These are phyloP conservation scores for Aspergillus pseudonomiae DNA, from an alignment of 2,329 filamentous ascomycete species.

Conservation along the genomic window DNA sequence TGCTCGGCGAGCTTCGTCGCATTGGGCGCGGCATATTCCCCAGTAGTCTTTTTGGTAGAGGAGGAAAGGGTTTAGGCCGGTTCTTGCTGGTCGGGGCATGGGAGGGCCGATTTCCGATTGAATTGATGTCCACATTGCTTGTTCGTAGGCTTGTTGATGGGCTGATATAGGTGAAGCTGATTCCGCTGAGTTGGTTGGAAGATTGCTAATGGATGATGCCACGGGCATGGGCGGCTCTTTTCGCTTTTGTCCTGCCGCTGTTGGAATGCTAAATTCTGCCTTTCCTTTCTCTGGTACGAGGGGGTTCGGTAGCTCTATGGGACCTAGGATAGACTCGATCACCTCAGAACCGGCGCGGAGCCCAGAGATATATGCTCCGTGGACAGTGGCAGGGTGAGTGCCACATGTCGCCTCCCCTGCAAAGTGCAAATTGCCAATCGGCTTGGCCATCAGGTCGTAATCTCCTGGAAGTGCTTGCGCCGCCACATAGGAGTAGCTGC, in stretches of 20 bases:
- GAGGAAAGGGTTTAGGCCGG: slow-evolving; percentile 81
- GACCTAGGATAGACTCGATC: slow-evolving; percentile 76
- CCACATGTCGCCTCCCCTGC: slow-evolving; percentile 95
- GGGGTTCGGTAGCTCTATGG: slow-evolving; percentile 75
- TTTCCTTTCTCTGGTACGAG: slow-evolving; percentile 68
- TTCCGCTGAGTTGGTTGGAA: slow-evolving; percentile 6
- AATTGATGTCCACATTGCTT: slow-evolving; percentile 60
- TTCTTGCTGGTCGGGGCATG: slow-evolving; percentile 71
- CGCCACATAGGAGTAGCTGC: slow-evolving; percentile 93
- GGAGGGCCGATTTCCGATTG: slow-evolving; percentile 70
- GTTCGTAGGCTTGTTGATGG: slow-evolving; percentile 57
- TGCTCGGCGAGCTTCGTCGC: slow-evolving; percentile 68
- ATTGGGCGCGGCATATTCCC: slow-evolving; percentile 64
- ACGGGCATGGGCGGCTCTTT: slow-evolving; percentile 19
- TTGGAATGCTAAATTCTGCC: slow-evolving; percentile 21
- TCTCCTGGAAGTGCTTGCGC: slow-evolving; percentile 80
- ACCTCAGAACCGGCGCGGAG: slow-evolving; percentile 87
- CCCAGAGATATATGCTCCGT: slow-evolving; percentile 93
- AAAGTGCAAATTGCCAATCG: slow-evolving; percentile 87
- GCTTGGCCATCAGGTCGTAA: slow-evolving; percentile 86
- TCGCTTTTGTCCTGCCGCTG: slow-evolving; percentile 28
- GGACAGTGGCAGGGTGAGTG: slow-evolving; percentile 94
- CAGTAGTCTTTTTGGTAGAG: slow-evolving; percentile 81
- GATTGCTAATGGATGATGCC: slow-evolving; percentile 7
- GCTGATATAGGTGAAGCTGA: slow-evolving; percentile 23